Percentiles rank a stretch among this genome's conserved stretches.
phyloP scores from a whole-genome alignment of 1,284 basidiomycete genomes.

The Irpex rosettiformis region DNA sequence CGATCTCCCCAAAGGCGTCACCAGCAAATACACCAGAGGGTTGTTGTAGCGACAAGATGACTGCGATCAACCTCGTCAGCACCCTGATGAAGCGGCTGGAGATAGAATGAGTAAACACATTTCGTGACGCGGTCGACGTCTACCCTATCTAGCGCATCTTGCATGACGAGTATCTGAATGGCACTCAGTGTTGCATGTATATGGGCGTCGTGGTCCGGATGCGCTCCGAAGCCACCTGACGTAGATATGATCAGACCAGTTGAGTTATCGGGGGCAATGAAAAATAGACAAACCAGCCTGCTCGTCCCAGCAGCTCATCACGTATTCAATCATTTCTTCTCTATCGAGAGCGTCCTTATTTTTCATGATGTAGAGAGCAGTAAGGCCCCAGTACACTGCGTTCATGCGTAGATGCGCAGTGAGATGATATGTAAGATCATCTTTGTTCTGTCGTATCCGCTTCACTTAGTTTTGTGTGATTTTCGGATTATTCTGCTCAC shows the following conservation, averaged over 20 bases:
- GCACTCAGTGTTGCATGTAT: constrained; percentile 85
- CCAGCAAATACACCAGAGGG: constrained; percentile 89
- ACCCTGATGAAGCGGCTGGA: constrained; percentile 2
- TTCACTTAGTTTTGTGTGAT: not conserved
- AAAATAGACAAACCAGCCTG: constrained; percentile 62
- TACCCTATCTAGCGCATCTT: constrained; percentile 75
- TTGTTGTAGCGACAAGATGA: constrained; percentile 80
- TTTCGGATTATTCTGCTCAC: constrained; percentile 12
- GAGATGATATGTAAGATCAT: constrained; percentile 90
- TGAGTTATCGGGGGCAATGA: constrained; percentile 3
- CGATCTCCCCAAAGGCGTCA: constrained; percentile 86
- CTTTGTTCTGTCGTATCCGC: constrained; percentile 54
- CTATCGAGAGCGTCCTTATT: constrained; percentile 74
- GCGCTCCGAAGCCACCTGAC: constrained; percentile 86
- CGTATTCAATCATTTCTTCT: constrained; percentile 86
- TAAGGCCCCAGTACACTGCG: constrained; percentile 96
- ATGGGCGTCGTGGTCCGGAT: constrained; percentile 93
- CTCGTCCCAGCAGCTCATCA: constrained; percentile 93
- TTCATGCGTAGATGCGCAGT: constrained; percentile 95
- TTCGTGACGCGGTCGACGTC: constrained; percentile 68
- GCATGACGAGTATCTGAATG: constrained; percentile 88
- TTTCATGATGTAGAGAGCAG: constrained; percentile 81
- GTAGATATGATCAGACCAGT: not conserved
- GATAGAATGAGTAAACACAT: constrained; percentile 44
- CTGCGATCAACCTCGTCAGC: constrained; percentile 37